Evolutionary conservation across 306 rosid genomes (phyloP), one percentile per base, ranked within the genome.

Genomic region (Quercus robur): DNA sequence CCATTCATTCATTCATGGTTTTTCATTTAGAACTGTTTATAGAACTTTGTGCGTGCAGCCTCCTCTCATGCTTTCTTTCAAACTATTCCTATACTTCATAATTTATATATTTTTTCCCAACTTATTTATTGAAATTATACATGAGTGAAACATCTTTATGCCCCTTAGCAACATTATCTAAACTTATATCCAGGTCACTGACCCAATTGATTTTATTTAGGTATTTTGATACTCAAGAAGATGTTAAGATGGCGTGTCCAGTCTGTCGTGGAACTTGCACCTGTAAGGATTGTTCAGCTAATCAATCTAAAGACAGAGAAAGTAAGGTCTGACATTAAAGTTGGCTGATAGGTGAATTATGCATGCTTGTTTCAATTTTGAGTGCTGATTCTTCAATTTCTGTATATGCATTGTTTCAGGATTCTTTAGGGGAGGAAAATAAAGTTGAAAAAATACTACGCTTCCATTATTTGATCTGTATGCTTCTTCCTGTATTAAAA

Each of bases 261-360:
- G 99, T 93, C 73, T 96, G 99, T 77, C 94, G 92, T 74, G 87
- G 92, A 86, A 87, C 90, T 80, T 96, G 99, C 87, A 80, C 92
- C 73, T 96, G 99, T 82, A 91, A 91, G 88, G 90, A 93, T 84
- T 96, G 99, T 82, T 82, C 84, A 78, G 85, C 83, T 78, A 87
- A 83, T 87, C 93, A 85, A 80, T 78, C 86, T 76, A 84, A 83
- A 79, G 94, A 90, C 85, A 85, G 81, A 78, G 94, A 93, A 91
- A 90, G 97, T 91, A 93, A 96, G 99, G 99, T 96, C 93, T 88
- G 99, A 88, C 81, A 89, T 89, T 82, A 86, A 81, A 84, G 75
- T 84, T 79, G 70, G 56, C 77, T 79, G 64, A 75, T 72, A 70
- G 81, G 62, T 83, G 78, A 72, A 59, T 67, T 33, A 30, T 63